Evolutionary conservation across 768 basidiomycete species (phyloP).

Genomic region (Naganishia onofrii): DNA sequence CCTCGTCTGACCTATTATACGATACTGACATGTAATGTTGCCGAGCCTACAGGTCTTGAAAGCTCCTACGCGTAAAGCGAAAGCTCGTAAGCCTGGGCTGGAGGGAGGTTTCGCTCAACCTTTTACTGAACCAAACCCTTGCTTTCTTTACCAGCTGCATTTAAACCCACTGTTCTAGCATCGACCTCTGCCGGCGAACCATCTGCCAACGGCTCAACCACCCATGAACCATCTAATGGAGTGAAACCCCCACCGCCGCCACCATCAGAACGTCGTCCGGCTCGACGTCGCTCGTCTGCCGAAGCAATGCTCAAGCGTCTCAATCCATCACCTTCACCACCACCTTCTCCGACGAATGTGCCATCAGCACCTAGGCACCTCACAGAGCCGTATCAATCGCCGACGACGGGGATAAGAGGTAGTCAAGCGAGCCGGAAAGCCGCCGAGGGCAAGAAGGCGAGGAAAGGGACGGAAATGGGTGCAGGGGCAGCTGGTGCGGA

Average conservation of each 20-base stretch:
- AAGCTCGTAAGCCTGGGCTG: constrained; percentile 27
- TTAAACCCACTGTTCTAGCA: constrained; percentile 26
- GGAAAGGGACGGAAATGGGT: constrained; percentile 10
- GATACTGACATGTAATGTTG: neutral
- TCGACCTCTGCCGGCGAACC: neutral
- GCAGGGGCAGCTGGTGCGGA: neutral
- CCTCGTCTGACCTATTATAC: neutral
- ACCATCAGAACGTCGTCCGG: constrained; percentile 45
- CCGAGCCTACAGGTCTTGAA: neutral
- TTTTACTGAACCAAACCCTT: neutral
- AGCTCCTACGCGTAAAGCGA: constrained; percentile 23
- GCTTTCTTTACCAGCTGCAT: constrained; percentile 18
- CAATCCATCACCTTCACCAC: constrained; percentile 9
- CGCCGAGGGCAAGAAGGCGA: constrained; percentile 11
- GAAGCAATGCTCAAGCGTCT: constrained; percentile 35
- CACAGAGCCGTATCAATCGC: neutral
- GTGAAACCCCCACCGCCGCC: constrained; percentile 40
- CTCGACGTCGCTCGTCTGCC: constrained; percentile 44
- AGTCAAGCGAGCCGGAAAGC: constrained; percentile 13
- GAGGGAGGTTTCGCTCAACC: neutral
- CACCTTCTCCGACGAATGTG: neutral
- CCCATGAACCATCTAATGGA: constrained; percentile 22
- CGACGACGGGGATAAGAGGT: neutral
- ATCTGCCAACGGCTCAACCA: constrained; percentile 23
- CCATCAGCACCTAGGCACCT: neutral